Base-by-base conservation (phyloP, 2,329 filamentous ascomycete genomes). In the Ophiostoma ulmi region DNA sequence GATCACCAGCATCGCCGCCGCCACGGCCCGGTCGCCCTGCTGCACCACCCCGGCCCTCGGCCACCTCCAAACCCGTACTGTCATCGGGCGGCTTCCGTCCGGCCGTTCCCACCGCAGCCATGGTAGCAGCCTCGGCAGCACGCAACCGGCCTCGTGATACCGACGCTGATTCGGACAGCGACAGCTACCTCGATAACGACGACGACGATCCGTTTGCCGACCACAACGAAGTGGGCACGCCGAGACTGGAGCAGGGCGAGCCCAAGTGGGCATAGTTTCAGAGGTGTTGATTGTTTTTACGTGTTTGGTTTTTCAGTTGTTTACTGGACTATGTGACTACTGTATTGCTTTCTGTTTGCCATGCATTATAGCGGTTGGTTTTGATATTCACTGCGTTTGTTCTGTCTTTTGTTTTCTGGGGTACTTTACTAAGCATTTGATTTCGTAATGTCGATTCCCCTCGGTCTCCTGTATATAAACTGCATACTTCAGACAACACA, bases 161-260 rank as follows among this genome's bases (percentile, higher is more conserved):
- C 52, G 76, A 80, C 77, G 76, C 72, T 74, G 79, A 79, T 48
- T 80, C 83, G 41, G 83, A 86, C n/a, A 85, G 84, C 22, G 86
- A 88, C 39, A 81, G 84, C n/a, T 82, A 84, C 8, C 86, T 86
- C 2, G 89, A 91, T 8, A 86, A 86, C 2, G 89, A 91, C 11
- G 90, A 93, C 63, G 91, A 93, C 73, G 88, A 97, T 77, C 93
- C 93, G 0, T 97, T 97, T 78, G 92, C 91, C 4, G 93, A 97
- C 78, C 87, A 86, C 61, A 94, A 97, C 77, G 91, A 88, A 5
- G 84, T 92, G 3, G 74, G 73, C 26, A 81, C 79, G 31, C 78
- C 78, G 6, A 78, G 75, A 75, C 75, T 77, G 58, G 84, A 84
- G 76, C 79, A 76, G 71, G 77, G 74, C 8, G 78, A 80, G 71